phyloP scores from a whole-genome alignment of 805 yeast species.

The Scheffersomyces lignosus region DNA sequence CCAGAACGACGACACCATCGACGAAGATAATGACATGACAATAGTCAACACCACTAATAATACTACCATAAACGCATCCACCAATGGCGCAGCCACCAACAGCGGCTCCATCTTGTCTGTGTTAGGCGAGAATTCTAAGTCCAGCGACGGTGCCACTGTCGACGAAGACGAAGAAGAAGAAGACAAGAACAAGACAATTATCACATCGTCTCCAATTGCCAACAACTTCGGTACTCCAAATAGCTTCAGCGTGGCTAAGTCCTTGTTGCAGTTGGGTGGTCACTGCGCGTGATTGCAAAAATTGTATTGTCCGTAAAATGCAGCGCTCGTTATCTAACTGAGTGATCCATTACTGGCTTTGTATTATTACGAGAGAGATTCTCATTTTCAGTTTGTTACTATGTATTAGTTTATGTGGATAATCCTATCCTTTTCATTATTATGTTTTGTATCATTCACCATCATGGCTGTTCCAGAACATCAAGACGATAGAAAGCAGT shows the following conservation, averaged over 20 bases:
- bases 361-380: no score
- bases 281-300: conserved; percentile 15
- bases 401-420: no score
- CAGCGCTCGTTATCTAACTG: neutral
- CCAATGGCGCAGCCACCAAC: conserved; percentile 1
- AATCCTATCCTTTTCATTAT: no score
- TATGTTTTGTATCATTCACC: no score
- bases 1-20: conserved; percentile 21
- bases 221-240: conserved; percentile 43
- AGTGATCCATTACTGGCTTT: conserved; percentile 2
- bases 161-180: conserved; percentile 7
- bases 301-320: neutral
- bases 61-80: conserved; percentile 1
- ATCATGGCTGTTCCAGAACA: no score
- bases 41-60: conserved; percentile 14
- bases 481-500: no score
- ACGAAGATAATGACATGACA: conserved; percentile 22
- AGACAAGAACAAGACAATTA: conserved; percentile 14
- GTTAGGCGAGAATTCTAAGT: neutral
- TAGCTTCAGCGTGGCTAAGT: conserved; percentile 45
- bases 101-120: conserved; percentile 1
- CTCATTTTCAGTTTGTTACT: no score
- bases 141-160: conserved; percentile 3
- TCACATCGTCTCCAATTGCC: conserved; percentile 35
- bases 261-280: conserved; percentile 44